Percentiles rank a stretch among this genome's conserved stretches.
These are phyloP conservation scores for Dactylellina haptotyla DNA, from an alignment of 2,329 filamentous ascomycete species.

Conservation along the genomic window DNA sequence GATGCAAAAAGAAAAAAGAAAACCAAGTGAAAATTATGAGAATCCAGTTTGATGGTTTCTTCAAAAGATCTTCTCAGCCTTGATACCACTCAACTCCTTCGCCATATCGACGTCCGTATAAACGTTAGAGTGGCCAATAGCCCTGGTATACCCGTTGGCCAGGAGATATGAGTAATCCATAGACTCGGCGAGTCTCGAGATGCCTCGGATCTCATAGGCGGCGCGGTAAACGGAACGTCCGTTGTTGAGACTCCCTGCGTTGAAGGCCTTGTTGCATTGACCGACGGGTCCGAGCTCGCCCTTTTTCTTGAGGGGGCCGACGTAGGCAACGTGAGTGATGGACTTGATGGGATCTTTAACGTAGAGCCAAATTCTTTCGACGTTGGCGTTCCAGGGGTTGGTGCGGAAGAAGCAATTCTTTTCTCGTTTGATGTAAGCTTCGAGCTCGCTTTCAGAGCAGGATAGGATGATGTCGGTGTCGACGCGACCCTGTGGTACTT, in stretches of 20 bases:
- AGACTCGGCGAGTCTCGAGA: neutral
- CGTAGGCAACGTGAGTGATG: conserved; percentile 18
- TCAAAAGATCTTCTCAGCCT: conserved; percentile 8
- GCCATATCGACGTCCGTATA: neutral
- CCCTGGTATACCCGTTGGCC: neutral
- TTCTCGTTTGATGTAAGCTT: neutral
- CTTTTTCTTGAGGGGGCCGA: conserved; percentile 15
- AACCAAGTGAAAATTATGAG: neutral
- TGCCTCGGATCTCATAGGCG: conserved; percentile 15
- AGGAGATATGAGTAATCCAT: conserved; percentile 3
- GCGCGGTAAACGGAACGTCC: conserved; percentile 6
- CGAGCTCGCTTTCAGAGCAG: conserved; percentile 1
- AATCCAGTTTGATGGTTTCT: neutral
- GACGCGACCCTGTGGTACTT: conserved; percentile 5
- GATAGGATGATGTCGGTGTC: conserved; percentile 17
- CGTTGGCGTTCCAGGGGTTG: conserved; percentile 11
- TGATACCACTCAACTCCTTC: neutral
- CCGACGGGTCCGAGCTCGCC: conserved; percentile 7
- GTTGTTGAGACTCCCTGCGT: conserved; percentile 3
- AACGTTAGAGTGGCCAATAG: conserved; percentile 12
- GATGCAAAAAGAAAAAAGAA: neutral
- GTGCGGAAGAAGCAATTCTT: conserved; percentile 14
- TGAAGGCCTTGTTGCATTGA: conserved; percentile 14
- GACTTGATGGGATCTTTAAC: conserved; percentile 22
- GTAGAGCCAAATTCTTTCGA: conserved; percentile 25